Evolutionary conservation across 768 basidiomycete species (phyloP), one percentile per base, ranked within the genome.

Genomic region (Pholiota molesta): DNA sequence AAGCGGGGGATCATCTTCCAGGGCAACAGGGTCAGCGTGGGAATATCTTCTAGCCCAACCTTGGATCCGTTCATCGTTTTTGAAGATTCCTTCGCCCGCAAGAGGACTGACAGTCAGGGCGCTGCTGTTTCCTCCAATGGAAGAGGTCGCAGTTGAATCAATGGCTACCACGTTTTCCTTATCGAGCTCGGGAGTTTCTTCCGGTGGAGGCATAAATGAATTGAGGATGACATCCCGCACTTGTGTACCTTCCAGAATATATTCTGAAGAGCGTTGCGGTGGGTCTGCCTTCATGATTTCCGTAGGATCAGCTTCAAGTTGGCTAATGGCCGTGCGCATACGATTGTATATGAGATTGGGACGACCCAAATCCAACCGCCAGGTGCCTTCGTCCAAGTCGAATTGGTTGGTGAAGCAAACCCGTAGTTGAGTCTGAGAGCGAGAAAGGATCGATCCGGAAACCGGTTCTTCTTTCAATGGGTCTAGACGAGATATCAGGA

Each of bases 1-100:
- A 1, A 96, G 69, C 7, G 80, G 74, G 0, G 95, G 95, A 74
- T 97, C 95, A 2, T 92, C 92, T 51, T 91, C 88, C 4, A 94
- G 74, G 9, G 76, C 77, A 29, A 95, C 69, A 0, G 94, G 92
- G 55, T 85, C 72, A 8, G 74, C 69, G 19, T 70, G 74, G 16
- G 82, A 79, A 74, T 96, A 88, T 52, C 95, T 81, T 60, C 76
- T 76, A 8, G 87, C 89, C 95, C 95, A 97, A 67, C 89, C 92
- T 64, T 86, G 85, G 40, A 97, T 90, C 49, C 86, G 78, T 76
- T 89, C 83, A 69, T 97, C 88, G 23, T 88, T 78, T 61, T 79
- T 80, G 73, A 97, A 90, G 10, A 85, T 79, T 16, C 88, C 72
- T 2, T 21, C 65, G 57, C 14, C 57, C 26, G 42, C 29, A 13